Evolutionary conservation across 2,329 filamentous ascomycete species (phyloP).

Genomic region (Cytospora piceae): DNA sequence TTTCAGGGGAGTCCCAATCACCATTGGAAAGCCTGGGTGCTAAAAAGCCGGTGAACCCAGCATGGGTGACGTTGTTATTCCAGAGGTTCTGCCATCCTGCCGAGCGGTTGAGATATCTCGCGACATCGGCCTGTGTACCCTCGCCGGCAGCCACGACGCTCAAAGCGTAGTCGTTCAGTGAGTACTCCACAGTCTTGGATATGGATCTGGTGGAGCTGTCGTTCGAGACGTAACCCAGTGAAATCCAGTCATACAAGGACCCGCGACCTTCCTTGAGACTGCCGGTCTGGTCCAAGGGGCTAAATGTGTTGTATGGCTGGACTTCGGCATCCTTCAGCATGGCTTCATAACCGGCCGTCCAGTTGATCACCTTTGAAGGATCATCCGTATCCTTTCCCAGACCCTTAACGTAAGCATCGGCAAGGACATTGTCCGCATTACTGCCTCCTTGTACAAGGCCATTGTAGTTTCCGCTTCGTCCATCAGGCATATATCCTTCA

Average conservation of each 20-base stretch:
- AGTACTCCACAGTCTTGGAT: conserved; percentile 60
- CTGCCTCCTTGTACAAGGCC: conserved; percentile 76
- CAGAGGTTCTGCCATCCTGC: conserved; percentile 65
- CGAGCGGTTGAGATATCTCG: conserved; percentile 57
- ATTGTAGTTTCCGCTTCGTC: conserved; percentile 68
- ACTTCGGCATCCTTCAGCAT: conserved; percentile 74
- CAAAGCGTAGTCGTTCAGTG: conserved; percentile 61
- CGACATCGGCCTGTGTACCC: conserved; percentile 48
- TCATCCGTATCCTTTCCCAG: conserved; percentile 59
- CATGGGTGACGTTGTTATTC: conserved; percentile 51
- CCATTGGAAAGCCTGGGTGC: conserved; percentile 56
- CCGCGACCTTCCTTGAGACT: conserved; percentile 68
- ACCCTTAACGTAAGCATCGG: conserved; percentile 70
- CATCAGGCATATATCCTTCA: conserved; percentile 71
- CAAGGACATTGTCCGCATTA: conserved; percentile 71
- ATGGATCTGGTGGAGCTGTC: conserved; percentile 53
- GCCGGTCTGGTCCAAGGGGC: conserved; percentile 55
- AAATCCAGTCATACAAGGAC: conserved; percentile 62
- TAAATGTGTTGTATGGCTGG: conserved; percentile 70
- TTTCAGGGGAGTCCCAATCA: conserved; percentile 42
- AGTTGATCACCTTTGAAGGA: conserved; percentile 58
- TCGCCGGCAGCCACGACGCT: conserved; percentile 59
- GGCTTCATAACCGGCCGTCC: conserved; percentile 70
- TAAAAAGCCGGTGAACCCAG: conserved; percentile 59
- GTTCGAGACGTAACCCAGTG: conserved; percentile 59